Evolutionary conservation across 148 eudicot species (phyloP).

Genomic region (Camellia japonica): DNA sequence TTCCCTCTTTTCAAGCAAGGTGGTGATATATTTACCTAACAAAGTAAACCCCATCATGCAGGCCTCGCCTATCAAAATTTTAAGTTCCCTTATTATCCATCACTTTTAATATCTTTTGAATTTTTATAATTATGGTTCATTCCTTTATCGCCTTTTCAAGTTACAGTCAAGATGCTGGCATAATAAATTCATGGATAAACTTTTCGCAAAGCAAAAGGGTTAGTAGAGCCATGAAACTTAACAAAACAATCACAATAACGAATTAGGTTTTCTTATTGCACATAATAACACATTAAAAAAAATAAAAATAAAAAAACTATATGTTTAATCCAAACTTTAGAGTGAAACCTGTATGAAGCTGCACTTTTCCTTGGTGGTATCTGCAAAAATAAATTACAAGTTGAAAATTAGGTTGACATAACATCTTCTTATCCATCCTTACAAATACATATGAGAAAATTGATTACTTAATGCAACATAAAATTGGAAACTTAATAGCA

Average conservation of each 20-base stretch:
- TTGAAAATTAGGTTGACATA: slow-evolving; percentile 9
- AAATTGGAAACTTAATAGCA: not conserved
- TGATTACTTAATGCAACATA: not conserved
- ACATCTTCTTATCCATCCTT: not conserved
- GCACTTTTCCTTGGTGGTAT: slow-evolving; percentile 96
- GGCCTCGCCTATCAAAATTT: not conserved
- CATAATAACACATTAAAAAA: not conserved
- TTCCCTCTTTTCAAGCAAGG: too few relatives aligned
- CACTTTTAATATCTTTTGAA: not conserved
- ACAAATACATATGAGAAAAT: not conserved
- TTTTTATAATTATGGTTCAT: too few relatives aligned
- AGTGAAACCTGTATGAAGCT: slow-evolving; percentile 81
- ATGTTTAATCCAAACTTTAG: not conserved
- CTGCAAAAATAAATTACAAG: slow-evolving; percentile 44
- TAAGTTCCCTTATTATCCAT: not conserved
- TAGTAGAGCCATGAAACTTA: not conserved
- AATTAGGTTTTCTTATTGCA: too few relatives aligned
- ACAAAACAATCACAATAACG: too few relatives aligned
- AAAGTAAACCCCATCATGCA: too few relatives aligned
- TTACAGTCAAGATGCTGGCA: not conserved
- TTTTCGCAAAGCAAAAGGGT: not conserved
- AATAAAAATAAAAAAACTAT: not conserved
- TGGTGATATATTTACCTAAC: too few relatives aligned
- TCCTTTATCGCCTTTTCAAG: not conserved
- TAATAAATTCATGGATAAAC: not conserved